These are phyloP conservation scores for Selenicereus undatus DNA, from an alignment of 148 eudicot genomes.

Conservation along the genomic window DNA sequence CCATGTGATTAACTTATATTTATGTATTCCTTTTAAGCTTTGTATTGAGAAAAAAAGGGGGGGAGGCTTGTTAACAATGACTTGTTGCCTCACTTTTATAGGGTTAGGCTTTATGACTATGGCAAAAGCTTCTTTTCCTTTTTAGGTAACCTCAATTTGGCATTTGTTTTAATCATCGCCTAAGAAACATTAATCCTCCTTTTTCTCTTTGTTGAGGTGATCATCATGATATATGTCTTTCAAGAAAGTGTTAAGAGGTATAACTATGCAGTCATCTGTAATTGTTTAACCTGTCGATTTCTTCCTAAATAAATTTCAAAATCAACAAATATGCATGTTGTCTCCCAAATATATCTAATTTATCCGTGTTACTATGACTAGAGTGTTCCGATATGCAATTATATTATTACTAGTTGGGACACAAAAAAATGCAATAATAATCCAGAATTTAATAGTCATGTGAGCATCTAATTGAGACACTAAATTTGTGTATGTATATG, in stretches of 20 bases:
- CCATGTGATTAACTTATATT: conserved; percentile 21
- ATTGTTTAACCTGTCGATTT: neutral
- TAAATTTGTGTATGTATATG: neutral
- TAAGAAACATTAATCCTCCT: neutral
- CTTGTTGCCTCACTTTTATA: conserved; percentile 28
- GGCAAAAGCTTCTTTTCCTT: conserved; percentile 24
- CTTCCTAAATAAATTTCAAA: neutral
- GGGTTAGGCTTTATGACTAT: conserved; percentile 35
- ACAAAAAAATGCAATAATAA: neutral
- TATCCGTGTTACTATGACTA: neutral
- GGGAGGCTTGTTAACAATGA: conserved; percentile 22
- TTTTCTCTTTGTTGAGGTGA: neutral
- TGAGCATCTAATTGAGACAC: neutral
- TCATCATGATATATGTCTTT: neutral
- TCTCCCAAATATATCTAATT: neutral
- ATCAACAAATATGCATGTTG: neutral
- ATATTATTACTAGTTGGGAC: neutral
- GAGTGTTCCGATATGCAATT: neutral
- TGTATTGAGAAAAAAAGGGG: neutral
- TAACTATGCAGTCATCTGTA: neutral
- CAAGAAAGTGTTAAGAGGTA: neutral
- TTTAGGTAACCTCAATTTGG: conserved; percentile 16
- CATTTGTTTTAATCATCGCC: conserved; percentile 4
- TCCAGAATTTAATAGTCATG: neutral
- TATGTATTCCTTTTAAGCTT: conserved; percentile 7